Conservation (phyloP, 2,329 filamentous ascomycete species). For the Metarhizium sp. region DNA sequence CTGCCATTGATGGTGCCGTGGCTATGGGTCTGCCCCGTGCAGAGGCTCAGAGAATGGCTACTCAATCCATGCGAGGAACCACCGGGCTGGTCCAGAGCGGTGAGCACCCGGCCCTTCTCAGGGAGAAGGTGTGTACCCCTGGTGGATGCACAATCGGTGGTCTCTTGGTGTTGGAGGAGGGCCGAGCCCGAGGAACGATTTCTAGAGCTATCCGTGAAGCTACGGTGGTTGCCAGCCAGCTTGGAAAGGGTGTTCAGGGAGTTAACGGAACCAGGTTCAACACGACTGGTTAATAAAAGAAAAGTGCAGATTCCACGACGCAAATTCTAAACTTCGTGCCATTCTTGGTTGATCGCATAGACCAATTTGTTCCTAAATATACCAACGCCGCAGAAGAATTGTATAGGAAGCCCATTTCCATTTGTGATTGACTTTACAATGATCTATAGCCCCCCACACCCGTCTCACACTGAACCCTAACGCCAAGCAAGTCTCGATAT, state of each 20-base stretch:
- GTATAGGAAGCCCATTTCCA: neutral
- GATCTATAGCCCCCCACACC: neutral
- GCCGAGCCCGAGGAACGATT: conserved; percentile 56
- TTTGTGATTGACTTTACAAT: neutral
- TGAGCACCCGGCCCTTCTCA: conserved; percentile 65
- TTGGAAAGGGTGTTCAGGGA: conserved; percentile 32
- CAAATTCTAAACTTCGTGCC: neutral
- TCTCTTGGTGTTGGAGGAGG: conserved; percentile 64
- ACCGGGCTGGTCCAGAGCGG: conserved; percentile 59
- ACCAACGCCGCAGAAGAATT: neutral
- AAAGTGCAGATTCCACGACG: neutral
- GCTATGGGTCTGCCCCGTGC: conserved; percentile 67
- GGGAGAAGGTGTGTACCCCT: conserved; percentile 69
- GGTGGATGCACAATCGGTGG: conserved; percentile 73
- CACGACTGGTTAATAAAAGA: conserved; percentile 3
- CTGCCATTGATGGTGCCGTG: conserved; percentile 66
- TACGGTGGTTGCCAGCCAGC: conserved; percentile 57
- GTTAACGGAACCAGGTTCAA: conserved; percentile 25
- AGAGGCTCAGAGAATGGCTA: conserved; percentile 68
- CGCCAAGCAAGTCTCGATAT: neutral
- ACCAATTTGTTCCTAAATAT: neutral
- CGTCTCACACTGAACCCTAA: neutral
- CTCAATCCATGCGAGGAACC: conserved; percentile 68
- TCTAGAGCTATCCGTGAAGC: conserved; percentile 62
- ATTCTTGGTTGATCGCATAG: neutral